Base-by-base conservation (phyloP, 1,139 yeast genomes). In the Saccharomyces hybrid region DNA sequence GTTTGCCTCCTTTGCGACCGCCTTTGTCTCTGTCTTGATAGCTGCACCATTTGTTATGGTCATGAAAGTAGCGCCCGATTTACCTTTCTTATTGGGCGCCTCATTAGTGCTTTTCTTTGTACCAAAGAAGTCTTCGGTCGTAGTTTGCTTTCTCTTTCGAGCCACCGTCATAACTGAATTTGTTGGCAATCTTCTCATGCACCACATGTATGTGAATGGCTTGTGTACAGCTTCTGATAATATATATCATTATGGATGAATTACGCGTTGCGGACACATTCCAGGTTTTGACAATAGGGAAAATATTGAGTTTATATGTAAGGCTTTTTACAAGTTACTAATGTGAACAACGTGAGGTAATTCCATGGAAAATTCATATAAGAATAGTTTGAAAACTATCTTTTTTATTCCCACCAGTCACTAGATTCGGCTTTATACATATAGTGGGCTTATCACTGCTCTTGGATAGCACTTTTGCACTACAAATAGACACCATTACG, bases 71-170 rank as follows among this genome's bases (percentile, higher is more conserved):
- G 20, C 23, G 13, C 23, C 11, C 13, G 30, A 25, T 14, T 26
- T 28, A 2, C 11, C 31, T 26, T 46, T 46, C 20, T 49, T 23
- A n/a, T 16, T 28, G 25, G 26, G 25, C 20, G 26, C 25, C 41
- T 23, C 50, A 31, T 13, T 30, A 30, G 38, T 28, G 30, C 25
- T 28, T 14, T 48, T 28, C 20, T 30, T 31, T 13, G 44, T 25
- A 14, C 16, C 26, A 30, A 63, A 63, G 42, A 62, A 63, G 16
- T 60, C 65, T 20, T 56, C 59, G n/a, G 62, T 61, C 2, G 59
- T 53, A 7, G 57, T 50, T 30, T 56, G 58, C 49, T 54, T 57
- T 47, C 59, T 61, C 54, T 61, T 61, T n/a, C 34, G 42, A 23
- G 49, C 51, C 5, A 50, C 50, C 13, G 56, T 50, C 56, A 54